Base-by-base conservation (phyloP, 495 filamentous ascomycete species). In the Coniosporium apollinis region DNA sequence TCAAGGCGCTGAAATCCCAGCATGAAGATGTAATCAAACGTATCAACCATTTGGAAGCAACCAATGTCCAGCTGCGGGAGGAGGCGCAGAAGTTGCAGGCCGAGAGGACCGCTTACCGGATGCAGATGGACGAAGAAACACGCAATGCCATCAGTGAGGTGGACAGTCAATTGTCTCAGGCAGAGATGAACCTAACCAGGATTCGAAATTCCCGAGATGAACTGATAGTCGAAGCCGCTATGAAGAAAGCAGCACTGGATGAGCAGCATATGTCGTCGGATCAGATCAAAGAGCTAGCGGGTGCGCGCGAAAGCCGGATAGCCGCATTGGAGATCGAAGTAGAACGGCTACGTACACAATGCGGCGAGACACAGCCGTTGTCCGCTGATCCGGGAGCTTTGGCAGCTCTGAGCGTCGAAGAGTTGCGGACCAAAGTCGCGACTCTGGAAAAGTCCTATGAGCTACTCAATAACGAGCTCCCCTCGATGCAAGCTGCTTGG, bases 1-100 rank as follows among this genome's bases (percentile, higher is more conserved):
- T 94, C 65, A 94, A 93, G 53, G 69, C 76, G 41, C 67, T 94
- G 39, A 91, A 83, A 57, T 71, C 70, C 19, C 82, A 92, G 45
- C 78, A 92, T 46, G 86, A 94, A 41, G 91, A 94, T 51, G 72
- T 91, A 13, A 80, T 94, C 36, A 82, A 79, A 48, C 74, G 84
- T 6, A 72, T 94, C 52, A 96, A 96, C 51, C 70, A 92, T 48
- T 58, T 94, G 49, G 85, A 96, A 55, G 84, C 85, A 9, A 78
- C 74, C 11, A 92, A 94, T 49, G 74, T 76, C 30, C 74, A 85
- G 43, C 61, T 94, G 19, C 74, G 77, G 8, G 80, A 93, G 51
- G 82, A 89, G 44, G 78, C 79, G 1, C 74, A 84, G 52, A 89
- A 80, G 48, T 60, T 80, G 34, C 80, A 86, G 37, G 72, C 79